phyloP scores from a whole-genome alignment of 1,284 basidiomycete genomes.

The Somion occarium region DNA sequence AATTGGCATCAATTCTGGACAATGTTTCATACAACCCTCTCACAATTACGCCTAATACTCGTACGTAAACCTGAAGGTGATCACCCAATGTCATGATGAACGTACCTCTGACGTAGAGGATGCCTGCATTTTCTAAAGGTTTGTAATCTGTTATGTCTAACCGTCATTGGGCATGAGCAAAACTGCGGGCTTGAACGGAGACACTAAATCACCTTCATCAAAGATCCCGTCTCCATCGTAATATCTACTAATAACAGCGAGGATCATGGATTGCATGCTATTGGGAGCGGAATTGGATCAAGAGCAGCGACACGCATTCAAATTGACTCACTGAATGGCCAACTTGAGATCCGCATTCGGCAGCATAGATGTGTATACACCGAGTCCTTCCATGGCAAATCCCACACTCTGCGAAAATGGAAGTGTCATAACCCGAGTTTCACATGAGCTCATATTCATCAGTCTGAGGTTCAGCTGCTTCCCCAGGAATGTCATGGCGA shows the following conservation, averaged over 20 bases:
- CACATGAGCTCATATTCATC: slow-evolving; percentile 1
- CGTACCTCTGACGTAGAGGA: too few relatives aligned
- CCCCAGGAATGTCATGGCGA: slow-evolving; percentile 1
- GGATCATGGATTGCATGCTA: not conserved
- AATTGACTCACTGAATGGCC: too few relatives aligned
- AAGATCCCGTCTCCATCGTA: not conserved
- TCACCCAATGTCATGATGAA: not conserved
- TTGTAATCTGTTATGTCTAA: too few relatives aligned
- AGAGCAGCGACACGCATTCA: too few relatives aligned
- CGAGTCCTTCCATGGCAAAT: slow-evolving; percentile 8
- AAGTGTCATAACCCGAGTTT: not conserved
- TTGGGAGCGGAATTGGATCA: too few relatives aligned
- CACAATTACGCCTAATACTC: too few relatives aligned
- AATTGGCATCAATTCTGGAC: not conserved
- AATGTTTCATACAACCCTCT: not conserved
- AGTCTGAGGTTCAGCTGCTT: slow-evolving; percentile 5
- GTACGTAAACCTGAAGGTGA: not conserved
- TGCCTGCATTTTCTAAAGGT: too few relatives aligned
- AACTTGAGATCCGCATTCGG: too few relatives aligned
- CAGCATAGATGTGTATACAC: slow-evolving; percentile 5
- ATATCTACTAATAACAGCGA: not conserved
- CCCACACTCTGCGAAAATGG: slow-evolving; percentile 2
- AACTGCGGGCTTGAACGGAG: too few relatives aligned
- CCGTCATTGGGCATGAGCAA: too few relatives aligned
- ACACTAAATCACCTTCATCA: not conserved